Base-by-base conservation (phyloP, 2,329 filamentous ascomycete species). In the Teratosphaeria pseudoeucalypti region DNA sequence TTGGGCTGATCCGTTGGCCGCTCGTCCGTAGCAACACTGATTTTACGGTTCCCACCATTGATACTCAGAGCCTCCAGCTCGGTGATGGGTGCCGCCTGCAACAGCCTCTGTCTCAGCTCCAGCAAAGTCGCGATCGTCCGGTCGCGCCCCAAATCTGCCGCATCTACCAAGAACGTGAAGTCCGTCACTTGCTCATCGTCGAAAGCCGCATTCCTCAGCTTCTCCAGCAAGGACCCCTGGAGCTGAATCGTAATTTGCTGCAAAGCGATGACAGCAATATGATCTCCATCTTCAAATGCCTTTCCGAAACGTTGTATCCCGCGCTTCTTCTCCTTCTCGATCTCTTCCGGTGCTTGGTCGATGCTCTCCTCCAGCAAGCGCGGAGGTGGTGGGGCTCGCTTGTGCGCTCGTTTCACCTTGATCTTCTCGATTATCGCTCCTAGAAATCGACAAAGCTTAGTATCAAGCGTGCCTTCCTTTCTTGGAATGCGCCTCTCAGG, bases 201-300 rank as follows among this genome's bases (percentile, higher is more conserved):
- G 49, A 67, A 68, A 2, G 68, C 67, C 5, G 67, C 65, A 61
- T 67, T 66, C 27, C 64, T 57, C 58, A 72, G 65, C 65, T 69
- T 68, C 55, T 67, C 63, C 43, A 72, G 63, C 60, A 72, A 58
- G 34, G 61, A 66, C 14, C 62, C 60, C 56, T 71, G 68, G 52
- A 72, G 58, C 55, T 70, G 63, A 23, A 71, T 70, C 1, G 66
- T 68, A 57, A 72, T 67, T 54, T 67, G 62, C 63, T 70, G 69
- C 58, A 72, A 60, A 43, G 68, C 64, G 10, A 69, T 69, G 52
- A 72, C 64, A 14, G 68, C 67, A 9, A 68, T 61, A 37, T 67
- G 59, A 59, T 72, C 70, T n/a, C 70, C 70, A 16, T 65, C 56
- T 47, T 70, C 66, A 57, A 72, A 72, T 9, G 63, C 65, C 52